These are phyloP conservation scores for Quercus agrifolia DNA, from an alignment of 306 rosid species.

Conservation along the genomic window DNA sequence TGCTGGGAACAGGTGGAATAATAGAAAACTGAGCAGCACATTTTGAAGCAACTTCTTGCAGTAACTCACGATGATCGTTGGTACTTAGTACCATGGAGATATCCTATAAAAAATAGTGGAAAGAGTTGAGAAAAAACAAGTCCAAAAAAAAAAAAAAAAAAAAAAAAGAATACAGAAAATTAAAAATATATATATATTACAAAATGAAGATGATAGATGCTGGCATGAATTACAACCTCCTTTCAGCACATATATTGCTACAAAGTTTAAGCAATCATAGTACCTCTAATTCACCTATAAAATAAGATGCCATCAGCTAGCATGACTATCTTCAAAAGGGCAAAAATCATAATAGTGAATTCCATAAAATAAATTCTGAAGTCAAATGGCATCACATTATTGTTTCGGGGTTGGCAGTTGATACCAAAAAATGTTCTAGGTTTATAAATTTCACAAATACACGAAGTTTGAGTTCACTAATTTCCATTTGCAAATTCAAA, in stretches of 20 bases:
- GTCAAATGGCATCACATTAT: background rate
- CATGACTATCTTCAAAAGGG: background rate
- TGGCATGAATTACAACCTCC: conserved; percentile 11
- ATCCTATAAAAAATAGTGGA: conserved; percentile 50
- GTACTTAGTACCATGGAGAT: conserved; percentile 79
- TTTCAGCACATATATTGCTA: background rate
- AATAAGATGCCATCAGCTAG: too few species aligned
- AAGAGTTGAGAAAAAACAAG: conserved; percentile 12
- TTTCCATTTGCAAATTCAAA: conserved; percentile 11
- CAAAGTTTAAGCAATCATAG: background rate
- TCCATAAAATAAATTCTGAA: background rate
- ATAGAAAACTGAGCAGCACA: conserved; percentile 59
- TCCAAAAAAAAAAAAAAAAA: conserved; percentile 19
- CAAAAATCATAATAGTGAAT: background rate
- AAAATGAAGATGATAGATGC: conserved; percentile 2
- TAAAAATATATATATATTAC: background rate
- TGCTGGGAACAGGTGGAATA: conserved; percentile 63
- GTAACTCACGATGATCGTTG: conserved; percentile 66
- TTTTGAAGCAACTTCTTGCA: conserved; percentile 77
- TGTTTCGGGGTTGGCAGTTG: background rate
- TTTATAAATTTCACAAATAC: conserved; percentile 1
- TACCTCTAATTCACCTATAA: background rate
- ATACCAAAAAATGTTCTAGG: background rate
- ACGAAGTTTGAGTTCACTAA: background rate
- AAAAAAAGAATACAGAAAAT: background rate